Evolutionary conservation across 192 early-diverging fungal genomes (phyloP).

Genomic region (Coemansia sp.): DNA sequence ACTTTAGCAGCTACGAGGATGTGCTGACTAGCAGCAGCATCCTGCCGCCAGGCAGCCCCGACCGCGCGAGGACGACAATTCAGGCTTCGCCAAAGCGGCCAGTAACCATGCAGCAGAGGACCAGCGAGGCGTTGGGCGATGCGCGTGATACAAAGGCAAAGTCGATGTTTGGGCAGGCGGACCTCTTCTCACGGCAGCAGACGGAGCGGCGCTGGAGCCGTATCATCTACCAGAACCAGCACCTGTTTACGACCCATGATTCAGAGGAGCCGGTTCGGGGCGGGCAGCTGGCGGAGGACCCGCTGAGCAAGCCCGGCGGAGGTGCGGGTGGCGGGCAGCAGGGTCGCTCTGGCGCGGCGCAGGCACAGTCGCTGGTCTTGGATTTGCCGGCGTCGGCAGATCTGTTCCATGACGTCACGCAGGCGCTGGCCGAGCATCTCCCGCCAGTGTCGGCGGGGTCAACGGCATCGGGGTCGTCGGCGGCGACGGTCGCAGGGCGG

Average conservation of each 20-base stretch:
- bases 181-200: conserved; percentile 26
- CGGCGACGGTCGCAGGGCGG: conserved; percentile 13
- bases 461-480: conserved; percentile 15
- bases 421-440: conserved; percentile 37
- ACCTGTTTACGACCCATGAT: conserved; percentile 18
- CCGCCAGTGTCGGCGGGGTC: conserved; percentile 22
- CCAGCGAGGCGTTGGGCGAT: neutral
- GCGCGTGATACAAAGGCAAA: conserved; percentile 4
- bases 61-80: conserved; percentile 2
- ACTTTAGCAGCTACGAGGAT: conserved; percentile 10
- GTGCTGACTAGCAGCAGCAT: neutral
- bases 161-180: conserved; percentile 15
- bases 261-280: neutral
- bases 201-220: conserved; percentile 42
- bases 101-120: conserved; percentile 1
- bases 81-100: conserved; percentile 5
- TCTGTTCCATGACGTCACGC: conserved; percentile 32
- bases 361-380: conserved; percentile 24
- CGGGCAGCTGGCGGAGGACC: neutral
- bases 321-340: no score
- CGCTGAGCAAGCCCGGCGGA: neutral
- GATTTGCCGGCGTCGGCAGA: conserved; percentile 33
- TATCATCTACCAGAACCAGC: conserved; percentile 43
- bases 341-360: no score
- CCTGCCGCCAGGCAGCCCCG: neutral